Conservation (phyloP, 768 basidiomycete genomes). For the Panus rudis region DNA sequence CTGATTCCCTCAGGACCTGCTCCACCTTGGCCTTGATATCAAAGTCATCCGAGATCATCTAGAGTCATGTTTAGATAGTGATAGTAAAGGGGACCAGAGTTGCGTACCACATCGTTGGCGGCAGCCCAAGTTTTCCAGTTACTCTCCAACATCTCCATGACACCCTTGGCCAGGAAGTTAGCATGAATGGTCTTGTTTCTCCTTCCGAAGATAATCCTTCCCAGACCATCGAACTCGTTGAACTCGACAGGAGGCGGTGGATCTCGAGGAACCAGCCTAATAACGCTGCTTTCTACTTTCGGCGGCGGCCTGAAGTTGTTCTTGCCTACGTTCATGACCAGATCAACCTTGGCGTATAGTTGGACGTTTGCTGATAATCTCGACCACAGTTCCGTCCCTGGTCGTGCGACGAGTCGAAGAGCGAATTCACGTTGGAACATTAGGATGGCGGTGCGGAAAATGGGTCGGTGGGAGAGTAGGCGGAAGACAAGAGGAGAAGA, state of each 20-base stretch:
- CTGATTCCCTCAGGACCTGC: constrained; percentile 62
- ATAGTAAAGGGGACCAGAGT: not conserved
- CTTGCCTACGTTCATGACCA: constrained; percentile 93
- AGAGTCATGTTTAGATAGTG: not conserved
- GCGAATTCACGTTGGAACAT: constrained; percentile 99
- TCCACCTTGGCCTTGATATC: constrained; percentile 69
- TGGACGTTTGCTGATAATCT: constrained; percentile 95
- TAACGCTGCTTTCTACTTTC: constrained; percentile 87
- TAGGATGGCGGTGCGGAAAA: constrained; percentile 90
- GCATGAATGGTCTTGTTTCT: constrained; percentile 88
- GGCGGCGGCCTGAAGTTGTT: constrained; percentile 97
- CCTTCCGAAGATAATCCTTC: constrained; percentile 82
- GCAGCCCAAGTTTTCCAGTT: constrained; percentile 94
- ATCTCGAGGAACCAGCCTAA: constrained; percentile 85
- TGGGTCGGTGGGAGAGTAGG: constrained; percentile 90
- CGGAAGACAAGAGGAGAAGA: constrained; percentile 97
- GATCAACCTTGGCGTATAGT: constrained; percentile 93
- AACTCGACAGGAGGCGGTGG: constrained; percentile 95
- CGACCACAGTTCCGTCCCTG: constrained; percentile 85
- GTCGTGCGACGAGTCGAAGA: constrained; percentile 79
- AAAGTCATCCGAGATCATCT: constrained; percentile 67
- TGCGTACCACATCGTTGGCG: constrained; percentile 62
- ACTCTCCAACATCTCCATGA: constrained; percentile 88
- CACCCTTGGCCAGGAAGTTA: constrained; percentile 90
- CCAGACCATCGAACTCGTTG: constrained; percentile 96